Base-by-base conservation (phyloP, 2,329 filamentous ascomycete species). In the Laburnicola sp. region DNA sequence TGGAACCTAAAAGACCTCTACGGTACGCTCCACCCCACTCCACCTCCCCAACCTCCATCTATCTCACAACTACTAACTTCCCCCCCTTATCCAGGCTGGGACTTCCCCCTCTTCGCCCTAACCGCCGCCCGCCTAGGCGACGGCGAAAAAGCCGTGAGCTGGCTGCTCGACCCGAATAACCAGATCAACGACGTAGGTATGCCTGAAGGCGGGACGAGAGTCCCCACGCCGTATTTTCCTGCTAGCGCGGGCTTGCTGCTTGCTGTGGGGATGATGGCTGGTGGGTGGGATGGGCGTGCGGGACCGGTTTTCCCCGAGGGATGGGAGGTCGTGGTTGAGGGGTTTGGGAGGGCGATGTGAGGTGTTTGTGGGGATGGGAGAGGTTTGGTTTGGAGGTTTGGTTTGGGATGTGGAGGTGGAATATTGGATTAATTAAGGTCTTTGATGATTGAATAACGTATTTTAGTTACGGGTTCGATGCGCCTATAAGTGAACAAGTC, bases 201-300 rank as follows among this genome's bases (percentile, higher is more conserved):
- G 64, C 77, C 80, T 0, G 66, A 80, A 3, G 81, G 81, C 4
- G 80, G 80, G 0, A 70, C 73, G 3, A 72, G 78, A 36, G 82
- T 83, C 6, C 75, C 81, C 1, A 84, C 82, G 26, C 82, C 82
- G 7, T 84, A 84, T 64, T 82, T 84, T 50, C 82, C 82, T 0
- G 77, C 76, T 21, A 74, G 76, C 31, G 75, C 78, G 2, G 75
- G 75, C 1, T 68, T 84, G 51, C 56, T 84, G 59, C 62, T 82
- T 28, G 80, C 79, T 0, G 70, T 80, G 50, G 81, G 78, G 2
- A 82, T 83, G 80, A 78, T 84, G 77, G 78, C 79, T 8, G 80
- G 79, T 1, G 82, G 67, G 1, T 84, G 82, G 81, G 80, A 83
- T 59, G 78, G 75, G 2, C 64, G 62, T 40, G 72, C 74, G n/a